A percentile compares a stretch with the other conserved stretches of the same genome.
phyloP scores from a whole-genome alignment of 768 basidiomycete genomes.

The Suillus variegatus region DNA sequence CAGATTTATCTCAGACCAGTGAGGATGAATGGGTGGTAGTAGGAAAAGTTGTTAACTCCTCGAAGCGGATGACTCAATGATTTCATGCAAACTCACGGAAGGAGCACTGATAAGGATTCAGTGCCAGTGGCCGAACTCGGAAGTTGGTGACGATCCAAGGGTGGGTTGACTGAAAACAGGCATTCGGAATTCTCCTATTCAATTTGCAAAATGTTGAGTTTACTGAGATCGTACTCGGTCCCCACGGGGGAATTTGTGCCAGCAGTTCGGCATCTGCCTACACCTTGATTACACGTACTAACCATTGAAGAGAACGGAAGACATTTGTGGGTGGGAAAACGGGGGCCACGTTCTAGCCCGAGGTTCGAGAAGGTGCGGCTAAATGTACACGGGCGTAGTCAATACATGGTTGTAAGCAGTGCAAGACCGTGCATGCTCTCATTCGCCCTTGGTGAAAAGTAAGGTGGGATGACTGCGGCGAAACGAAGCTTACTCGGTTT shows the following conservation, averaged over 20 bases:
- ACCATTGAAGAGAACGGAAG: not conserved
- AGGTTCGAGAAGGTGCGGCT: slow-evolving; percentile 5
- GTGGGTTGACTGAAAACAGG: not conserved
- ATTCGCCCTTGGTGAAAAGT: slow-evolving; percentile 21
- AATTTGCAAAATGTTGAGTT: slow-evolving; percentile 15
- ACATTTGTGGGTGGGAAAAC: slow-evolving; percentile 12
- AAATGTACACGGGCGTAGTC: not conserved
- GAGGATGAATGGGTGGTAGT: not conserved
- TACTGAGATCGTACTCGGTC: not conserved
- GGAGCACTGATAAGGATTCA: not conserved
- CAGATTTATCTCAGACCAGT: not conserved
- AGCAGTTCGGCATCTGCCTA: not conserved
- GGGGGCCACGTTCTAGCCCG: slow-evolving; percentile 15
- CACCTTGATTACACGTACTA: not conserved
- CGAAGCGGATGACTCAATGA: not conserved
- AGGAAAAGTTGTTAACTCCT: not conserved
- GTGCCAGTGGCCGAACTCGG: not conserved
- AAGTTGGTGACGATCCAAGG: not conserved
- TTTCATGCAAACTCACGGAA: not conserved
- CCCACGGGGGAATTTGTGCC: not conserved
- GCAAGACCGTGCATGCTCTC: slow-evolving; percentile 24
- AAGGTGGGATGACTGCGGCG: slow-evolving; percentile 2
- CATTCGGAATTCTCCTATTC: not conserved
- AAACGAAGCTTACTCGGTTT: not conserved
- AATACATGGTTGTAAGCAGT: slow-evolving; percentile 16